Evolutionary conservation across 495 filamentous ascomycete genomes (phyloP), one percentile per base, ranked within the genome.

Genomic region (Hypoxylon cercidicola): DNA sequence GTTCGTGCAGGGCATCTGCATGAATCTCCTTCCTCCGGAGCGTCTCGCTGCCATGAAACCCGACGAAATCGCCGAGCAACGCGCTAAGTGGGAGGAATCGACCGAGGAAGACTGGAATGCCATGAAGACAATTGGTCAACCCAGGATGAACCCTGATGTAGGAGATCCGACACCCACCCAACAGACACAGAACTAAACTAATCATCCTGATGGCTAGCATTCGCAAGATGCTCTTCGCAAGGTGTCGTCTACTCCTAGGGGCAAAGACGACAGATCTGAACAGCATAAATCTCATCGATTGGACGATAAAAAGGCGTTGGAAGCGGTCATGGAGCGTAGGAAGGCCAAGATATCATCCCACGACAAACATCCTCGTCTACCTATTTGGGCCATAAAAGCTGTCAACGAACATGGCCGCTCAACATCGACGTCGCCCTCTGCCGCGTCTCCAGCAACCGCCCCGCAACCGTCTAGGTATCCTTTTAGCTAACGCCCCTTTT

Each of bases 331-430:
- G 25, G 57, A 68, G 43, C 68, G 55, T 55, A 62, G 68, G 55
- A 68, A 56, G 30, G 55, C 62, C 10, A 71, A 64, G 15, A 19
- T 57, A 6, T 55, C 50, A 23, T 64, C 64, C 34, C 21, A 13
- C 59, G 12, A 9, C 13, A 69, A 62, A 52, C 43, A 59, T 13
- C 64, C 70, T 41, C 68, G 62, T 43, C 60, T 73, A 15, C 68
- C 71, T n/a, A 35, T 12, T 20, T 73, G 71, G 71, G 71, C 71
- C 13, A 55, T 46, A 5, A 58, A 69, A 20, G 66, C 66, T 11
- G 47, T 73, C 12, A 49, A 51, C 7, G 50, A 52, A 32, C 71
- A 71, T 32, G 64, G 62, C 30, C 68, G 65, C 11, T 47, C 46
- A 28, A 28, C 25, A 6, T 55, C 62, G n/a, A 51, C 48, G 4